Base-by-base conservation (phyloP, 176 grass and related monocot genomes). In the Urochloa ruziziensis region DNA sequence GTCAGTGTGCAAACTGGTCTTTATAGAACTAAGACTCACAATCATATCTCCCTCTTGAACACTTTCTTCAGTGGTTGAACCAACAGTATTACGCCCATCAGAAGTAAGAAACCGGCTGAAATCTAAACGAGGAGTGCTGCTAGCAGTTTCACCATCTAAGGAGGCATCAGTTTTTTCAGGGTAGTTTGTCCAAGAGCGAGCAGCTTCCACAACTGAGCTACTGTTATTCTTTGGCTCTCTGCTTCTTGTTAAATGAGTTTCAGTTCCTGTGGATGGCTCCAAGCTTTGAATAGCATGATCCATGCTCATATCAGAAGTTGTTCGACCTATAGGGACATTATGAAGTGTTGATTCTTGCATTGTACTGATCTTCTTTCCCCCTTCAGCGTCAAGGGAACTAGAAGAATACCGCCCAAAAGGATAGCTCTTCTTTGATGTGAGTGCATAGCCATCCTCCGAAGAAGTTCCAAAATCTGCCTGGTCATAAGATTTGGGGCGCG, bases 391-490 rank as follows among this genome's bases (percentile, higher is more conserved):
- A 88, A 94, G 71, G 36, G 91, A 93, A 83, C 80, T 90, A 65
- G 88, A 73, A 49, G 93, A 99, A 93, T 89, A 96, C 59, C 91
- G 85, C 62, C 87, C 93, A 84, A 95, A 90, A 42, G 85, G 89
- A 84, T 91, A 88, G 59, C 56, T 84, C 67, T 99, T 96, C 86
- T 90, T 99, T 15, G 84, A 87, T 86, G 85, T 84, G 6, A 85
- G 59, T 78, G 82, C 35, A 83, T 90, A 99, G 59, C 96, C 91
- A 87, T 99, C 96, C 72, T 99, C 96, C 0, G 89, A 93, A 86
- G 89, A 94, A 76, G 86, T 99, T 86, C 91, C 96, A 90, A 96
- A 92, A 90, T 99, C 96, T 48, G 82, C 62, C 47, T 98, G 92
- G 49, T 99, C 96, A 80, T 96, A 99, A 47, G 91, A 89, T 84